phyloP scores from a whole-genome alignment of 2,329 filamentous ascomycete species.

The Trichoderma sp. region DNA sequence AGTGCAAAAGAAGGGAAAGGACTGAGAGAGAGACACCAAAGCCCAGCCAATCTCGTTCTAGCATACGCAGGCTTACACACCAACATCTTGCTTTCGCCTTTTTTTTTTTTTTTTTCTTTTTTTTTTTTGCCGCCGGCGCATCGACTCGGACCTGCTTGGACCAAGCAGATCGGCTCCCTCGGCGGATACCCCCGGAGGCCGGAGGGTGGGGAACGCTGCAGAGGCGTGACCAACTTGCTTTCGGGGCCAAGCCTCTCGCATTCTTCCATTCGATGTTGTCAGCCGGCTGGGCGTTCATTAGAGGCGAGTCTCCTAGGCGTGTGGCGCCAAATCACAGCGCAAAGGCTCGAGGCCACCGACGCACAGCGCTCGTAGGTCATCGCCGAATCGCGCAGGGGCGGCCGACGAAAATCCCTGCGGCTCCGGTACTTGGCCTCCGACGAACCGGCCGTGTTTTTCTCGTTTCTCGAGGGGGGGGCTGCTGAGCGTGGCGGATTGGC shows the following conservation, averaged over 20 bases:
- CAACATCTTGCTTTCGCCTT: neutral
- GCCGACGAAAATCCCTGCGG: neutral
- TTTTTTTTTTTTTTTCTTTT: neutral
- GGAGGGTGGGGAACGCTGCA: neutral
- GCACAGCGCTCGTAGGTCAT: neutral
- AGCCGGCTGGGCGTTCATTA: neutral
- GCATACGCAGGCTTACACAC: neutral
- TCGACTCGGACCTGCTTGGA: neutral
- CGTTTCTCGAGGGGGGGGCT: neutral
- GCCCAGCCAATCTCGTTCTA: neutral
- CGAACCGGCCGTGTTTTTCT: neutral
- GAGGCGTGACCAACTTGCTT: conserved; percentile 1
- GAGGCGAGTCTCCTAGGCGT: neutral
- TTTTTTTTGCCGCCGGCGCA: neutral
- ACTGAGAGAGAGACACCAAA: neutral
- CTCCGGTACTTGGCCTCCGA: neutral
- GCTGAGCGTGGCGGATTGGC: conserved; percentile 4
- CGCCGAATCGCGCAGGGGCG: neutral
- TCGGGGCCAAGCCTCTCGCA: neutral
- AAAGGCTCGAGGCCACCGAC: neutral
- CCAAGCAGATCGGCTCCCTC: conserved; percentile 14
- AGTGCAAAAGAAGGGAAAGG: neutral
- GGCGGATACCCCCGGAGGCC: conserved; percentile 3
- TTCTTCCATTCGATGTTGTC: neutral
- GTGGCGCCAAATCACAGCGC: conserved; percentile 6